These are phyloP conservation scores for Inga laurina DNA, from an alignment of 306 rosid species.

Conservation along the genomic window DNA sequence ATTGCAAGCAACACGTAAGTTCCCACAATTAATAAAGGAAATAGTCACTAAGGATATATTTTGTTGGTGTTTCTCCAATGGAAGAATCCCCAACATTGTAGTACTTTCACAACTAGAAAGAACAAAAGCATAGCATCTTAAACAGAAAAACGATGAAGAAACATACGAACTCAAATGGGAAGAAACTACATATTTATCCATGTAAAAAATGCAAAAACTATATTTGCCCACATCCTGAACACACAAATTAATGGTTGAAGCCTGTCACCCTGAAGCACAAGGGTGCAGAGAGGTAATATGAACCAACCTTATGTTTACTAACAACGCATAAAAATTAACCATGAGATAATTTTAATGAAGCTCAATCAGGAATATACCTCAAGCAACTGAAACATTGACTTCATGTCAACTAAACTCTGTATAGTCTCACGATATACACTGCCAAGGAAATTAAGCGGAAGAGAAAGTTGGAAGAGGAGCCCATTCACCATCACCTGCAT, in stretches of 20 bases:
- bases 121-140: constrained; percentile 15
- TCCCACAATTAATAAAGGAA: background rate
- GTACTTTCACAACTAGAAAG: background rate
- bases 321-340: background rate
- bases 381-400: constrained; percentile 92
- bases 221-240: constrained; percentile 4
- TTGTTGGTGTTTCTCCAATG: background rate
- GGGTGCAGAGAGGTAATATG: background rate
- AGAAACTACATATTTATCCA: constrained; percentile 6
- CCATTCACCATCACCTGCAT: constrained; percentile 98
- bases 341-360: constrained; percentile 22
- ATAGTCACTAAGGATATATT: background rate
- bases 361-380: constrained; percentile 65
- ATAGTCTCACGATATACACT: constrained; percentile 97
- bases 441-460: constrained; percentile 96
- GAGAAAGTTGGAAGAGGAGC: constrained; percentile 95
- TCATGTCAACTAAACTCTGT: constrained; percentile 97
- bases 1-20: constrained; percentile 11
- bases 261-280: constrained; percentile 8
- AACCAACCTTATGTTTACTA: constrained; percentile 23
- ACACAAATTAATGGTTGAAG: background rate
- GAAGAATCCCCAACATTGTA: constrained; percentile 14
- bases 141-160: background rate
- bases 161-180: constrained; percentile 11
- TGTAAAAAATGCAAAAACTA: background rate